Base-by-base conservation (phyloP, 2,329 filamentous ascomycete genomes). In the Colletotrichum navitas region DNA sequence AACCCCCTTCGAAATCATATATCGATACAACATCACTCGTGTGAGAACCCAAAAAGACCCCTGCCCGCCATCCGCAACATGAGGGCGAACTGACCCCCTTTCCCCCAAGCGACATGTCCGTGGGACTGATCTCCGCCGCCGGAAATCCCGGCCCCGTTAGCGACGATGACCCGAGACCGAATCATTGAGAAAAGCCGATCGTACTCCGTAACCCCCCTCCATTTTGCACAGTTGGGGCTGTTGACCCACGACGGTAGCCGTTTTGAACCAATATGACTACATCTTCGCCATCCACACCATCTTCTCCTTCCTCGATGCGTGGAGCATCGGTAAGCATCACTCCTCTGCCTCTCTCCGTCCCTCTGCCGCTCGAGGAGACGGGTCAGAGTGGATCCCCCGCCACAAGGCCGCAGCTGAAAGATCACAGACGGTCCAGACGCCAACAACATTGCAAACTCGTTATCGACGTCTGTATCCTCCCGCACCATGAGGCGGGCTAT, bases 301-400 rank as follows among this genome's bases (percentile, higher is more conserved):
- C 70, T 91, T 92, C 79, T 88, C 90, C 70, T 88, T 89, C 76
- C 86, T 92, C 54, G 90, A 91, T 78, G 89, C 89, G 66, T 92
- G 88, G 87, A 91, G 90, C 78, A 91, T 90, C 74, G 89, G 88
- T 84, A 79, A 74, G 91, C 91, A 92, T 52, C 86, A 87, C 24
- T 88, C 78, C 78, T 73, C 86, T 64, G 89, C 91, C 78, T 26
- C 29, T 49, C 45, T 10, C n/a, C 10, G 18, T n/a, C 18, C 12
- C 39, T 41, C 14, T 12, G 12, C 14, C 39, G 39, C 39, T 12
- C 36, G 36, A 39, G 11, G 36, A 39, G 36, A 12, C 36, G 10
- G 36, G 36, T 12, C 8, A 3, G 21, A 24, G 21, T 12, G 43
- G 10, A n/a, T 3, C 43, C 43, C n/a, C 21, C 8, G 18, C 43